These are phyloP conservation scores for Xylaria multiplex DNA, from an alignment of 2,329 filamentous ascomycete genomes.

Conservation along the genomic window DNA sequence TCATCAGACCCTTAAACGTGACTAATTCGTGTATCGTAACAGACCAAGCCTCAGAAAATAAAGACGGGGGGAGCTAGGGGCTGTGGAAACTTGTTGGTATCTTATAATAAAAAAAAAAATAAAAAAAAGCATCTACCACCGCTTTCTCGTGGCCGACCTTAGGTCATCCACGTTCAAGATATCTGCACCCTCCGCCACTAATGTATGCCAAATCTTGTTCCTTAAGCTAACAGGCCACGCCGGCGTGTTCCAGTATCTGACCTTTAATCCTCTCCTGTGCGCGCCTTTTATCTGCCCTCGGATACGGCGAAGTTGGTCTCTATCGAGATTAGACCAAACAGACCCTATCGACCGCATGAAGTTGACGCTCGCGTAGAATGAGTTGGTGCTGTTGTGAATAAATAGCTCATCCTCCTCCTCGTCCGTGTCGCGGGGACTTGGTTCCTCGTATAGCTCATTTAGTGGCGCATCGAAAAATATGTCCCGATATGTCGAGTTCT, in stretches of 20 bases:
- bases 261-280: conserved; percentile 62
- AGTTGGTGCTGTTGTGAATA: conserved; percentile 60
- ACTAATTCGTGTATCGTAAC: conserved; percentile 6
- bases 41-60: not conserved
- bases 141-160: conserved; percentile 54
- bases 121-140: conserved; percentile 49
- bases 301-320: conserved; percentile 54
- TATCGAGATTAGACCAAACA: conserved; percentile 56
- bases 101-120: not conserved
- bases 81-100: conserved; percentile 8
- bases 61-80: not conserved
- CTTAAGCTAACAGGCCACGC: conserved; percentile 64
- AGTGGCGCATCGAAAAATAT: conserved; percentile 75
- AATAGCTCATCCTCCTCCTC: conserved; percentile 13
- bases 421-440: conserved; percentile 40
- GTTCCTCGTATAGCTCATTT: conserved; percentile 52
- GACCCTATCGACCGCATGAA: conserved; percentile 61
- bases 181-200: conserved; percentile 67
- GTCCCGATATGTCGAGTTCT: conserved; percentile 66
- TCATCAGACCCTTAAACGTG: not conserved
- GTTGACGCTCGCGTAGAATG: conserved; percentile 67
- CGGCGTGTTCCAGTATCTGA: conserved; percentile 70
- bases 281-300: conserved; percentile 57
- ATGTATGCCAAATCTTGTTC: conserved; percentile 65
- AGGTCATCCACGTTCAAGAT: conserved; percentile 71